Evolutionary conservation across 2,329 filamentous ascomycete genomes (phyloP), one percentile per base, ranked within the genome.

Genomic region (Alternaria alternata): DNA sequence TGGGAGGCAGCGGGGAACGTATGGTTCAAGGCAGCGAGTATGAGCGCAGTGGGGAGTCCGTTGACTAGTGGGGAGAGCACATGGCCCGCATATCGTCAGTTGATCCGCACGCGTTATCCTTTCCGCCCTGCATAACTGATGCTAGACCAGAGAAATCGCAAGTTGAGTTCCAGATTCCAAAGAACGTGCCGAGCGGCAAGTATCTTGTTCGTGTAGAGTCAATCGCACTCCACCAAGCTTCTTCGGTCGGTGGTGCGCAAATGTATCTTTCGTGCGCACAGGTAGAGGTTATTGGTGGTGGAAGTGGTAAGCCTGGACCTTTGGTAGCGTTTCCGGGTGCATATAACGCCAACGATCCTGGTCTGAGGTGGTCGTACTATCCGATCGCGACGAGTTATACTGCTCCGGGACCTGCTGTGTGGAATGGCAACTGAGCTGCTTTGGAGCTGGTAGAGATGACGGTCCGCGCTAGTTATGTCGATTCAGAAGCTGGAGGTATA

Each of bases 231-330:
- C 80, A 82, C 60, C 75, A 79, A 56, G 80, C 77, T 5, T 63
- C 67, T 22, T 67, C 57, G 16, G 62, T 66, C 5, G 73, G 71
- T 8, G 76, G 76, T 43, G 77, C 77, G 7, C 77, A 83, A 69
- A 81, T 83, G 57, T 83, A 83, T 67, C 75, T 81, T 32, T 76
- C 75, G 11, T 83, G 82, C 65, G 80, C 79, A 0, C 81, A 84
- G 68, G 64, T 84, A 49, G 75, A 80, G 58, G 74, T 83, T 57
- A 76, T 73, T 6, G 77, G 76, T 9, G 71, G 74, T 24, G 78
- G 78, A 5, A 73, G 62, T 52, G 78, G 76, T 48, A 73, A 46
- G n/a, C 79, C 80, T 14, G 68, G 69, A 3, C 77, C 78, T 5
- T 61, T 80, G 18, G 77, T 78, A n/a, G 72, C 77, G 55, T 81